Conservation (phyloP, 352 stramenopile genomes). For the Pythium guiyangense region DNA sequence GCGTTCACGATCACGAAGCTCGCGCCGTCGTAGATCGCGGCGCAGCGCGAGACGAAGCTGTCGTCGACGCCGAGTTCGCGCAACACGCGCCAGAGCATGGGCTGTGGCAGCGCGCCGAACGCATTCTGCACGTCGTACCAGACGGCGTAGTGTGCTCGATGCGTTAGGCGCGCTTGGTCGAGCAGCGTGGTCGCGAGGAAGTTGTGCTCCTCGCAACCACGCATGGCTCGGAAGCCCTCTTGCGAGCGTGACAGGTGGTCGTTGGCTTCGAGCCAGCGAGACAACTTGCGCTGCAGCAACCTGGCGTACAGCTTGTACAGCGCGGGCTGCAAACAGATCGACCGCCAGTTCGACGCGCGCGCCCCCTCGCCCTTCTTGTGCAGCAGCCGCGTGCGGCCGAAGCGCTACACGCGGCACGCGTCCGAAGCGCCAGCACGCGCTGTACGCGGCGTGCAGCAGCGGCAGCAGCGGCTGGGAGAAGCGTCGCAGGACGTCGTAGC, state of each 20-base stretch:
- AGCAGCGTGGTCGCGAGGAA: conserved; percentile 16
- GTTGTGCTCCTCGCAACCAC: conserved; percentile 28
- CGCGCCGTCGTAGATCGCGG: no score
- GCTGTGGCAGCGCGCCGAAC: conserved; percentile 18
- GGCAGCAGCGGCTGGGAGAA: conserved; percentile 14
- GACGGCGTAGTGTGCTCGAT: conserved; percentile 8
- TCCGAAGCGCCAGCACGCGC: conserved; percentile 15
- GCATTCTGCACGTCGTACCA: conserved; percentile 26
- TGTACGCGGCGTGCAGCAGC: conserved; percentile 6
- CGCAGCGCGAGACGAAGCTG: no score
- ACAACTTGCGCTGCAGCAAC: conserved; percentile 15
- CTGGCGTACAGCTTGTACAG: conserved; percentile 32
- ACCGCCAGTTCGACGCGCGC: conserved; percentile 16
- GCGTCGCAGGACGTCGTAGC: no score
- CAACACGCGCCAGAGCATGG: conserved; percentile 14
- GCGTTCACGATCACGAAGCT: no score
- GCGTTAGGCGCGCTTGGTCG: conserved; percentile 17
- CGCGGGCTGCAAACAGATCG: conserved; percentile 26
- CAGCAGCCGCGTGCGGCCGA: conserved; percentile 14
- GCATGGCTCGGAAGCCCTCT: conserved; percentile 24
- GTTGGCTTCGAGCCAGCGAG: conserved; percentile 17
- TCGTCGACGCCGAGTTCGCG: conserved; percentile 1
- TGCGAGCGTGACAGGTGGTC: conserved; percentile 4
- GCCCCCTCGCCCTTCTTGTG: conserved; percentile 28
- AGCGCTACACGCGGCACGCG: conserved; percentile 17